Percentiles rank a stretch among this genome's conserved stretches.
phyloP scores from a whole-genome alignment of 768 basidiomycete species.

The Amanita subjunquillea region DNA sequence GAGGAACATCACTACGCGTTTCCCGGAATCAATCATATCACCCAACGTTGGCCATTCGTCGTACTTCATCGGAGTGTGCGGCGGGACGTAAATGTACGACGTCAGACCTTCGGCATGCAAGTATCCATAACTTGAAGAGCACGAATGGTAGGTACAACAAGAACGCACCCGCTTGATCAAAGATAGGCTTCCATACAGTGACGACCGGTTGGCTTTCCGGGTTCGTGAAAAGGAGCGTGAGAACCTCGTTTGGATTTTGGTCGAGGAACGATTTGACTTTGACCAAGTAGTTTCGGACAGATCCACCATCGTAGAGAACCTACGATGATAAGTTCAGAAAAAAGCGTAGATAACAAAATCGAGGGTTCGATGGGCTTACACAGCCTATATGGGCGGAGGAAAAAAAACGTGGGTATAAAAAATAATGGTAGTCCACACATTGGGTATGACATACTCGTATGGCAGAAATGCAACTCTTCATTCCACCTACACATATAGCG shows the following conservation, averaged over 20 bases:
- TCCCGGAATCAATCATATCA: slow-evolving; percentile 48
- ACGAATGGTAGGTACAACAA: neutral
- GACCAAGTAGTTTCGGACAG: slow-evolving; percentile 35
- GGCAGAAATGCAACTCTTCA: slow-evolving; percentile 53
- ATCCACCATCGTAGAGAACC: slow-evolving; percentile 45
- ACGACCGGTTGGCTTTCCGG: slow-evolving; percentile 42
- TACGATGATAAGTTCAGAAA: slow-evolving; percentile 8
- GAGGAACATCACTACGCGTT: slow-evolving; percentile 53
- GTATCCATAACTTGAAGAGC: neutral
- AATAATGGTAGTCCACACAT: neutral
- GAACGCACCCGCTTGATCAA: slow-evolving; percentile 35
- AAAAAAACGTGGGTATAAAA: neutral
- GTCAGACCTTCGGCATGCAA: slow-evolving; percentile 24
- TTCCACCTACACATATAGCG: slow-evolving; percentile 7
- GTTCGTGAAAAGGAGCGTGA: slow-evolving; percentile 61
- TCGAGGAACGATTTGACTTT: slow-evolving; percentile 46
- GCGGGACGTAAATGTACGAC: slow-evolving; percentile 40
- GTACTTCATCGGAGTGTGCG: slow-evolving; percentile 28
- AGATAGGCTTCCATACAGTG: slow-evolving; percentile 41
- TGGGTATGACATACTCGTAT: slow-evolving; percentile 36
- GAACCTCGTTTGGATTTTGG: slow-evolving; percentile 53
- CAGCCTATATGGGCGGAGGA: slow-evolving; percentile 18
- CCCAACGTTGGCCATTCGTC: slow-evolving; percentile 57
- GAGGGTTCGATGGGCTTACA: slow-evolving; percentile 14
- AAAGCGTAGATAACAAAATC: neutral